phyloP scores from a whole-genome alignment of 495 filamentous ascomycete species.

The Schizothecium vesticola region DNA sequence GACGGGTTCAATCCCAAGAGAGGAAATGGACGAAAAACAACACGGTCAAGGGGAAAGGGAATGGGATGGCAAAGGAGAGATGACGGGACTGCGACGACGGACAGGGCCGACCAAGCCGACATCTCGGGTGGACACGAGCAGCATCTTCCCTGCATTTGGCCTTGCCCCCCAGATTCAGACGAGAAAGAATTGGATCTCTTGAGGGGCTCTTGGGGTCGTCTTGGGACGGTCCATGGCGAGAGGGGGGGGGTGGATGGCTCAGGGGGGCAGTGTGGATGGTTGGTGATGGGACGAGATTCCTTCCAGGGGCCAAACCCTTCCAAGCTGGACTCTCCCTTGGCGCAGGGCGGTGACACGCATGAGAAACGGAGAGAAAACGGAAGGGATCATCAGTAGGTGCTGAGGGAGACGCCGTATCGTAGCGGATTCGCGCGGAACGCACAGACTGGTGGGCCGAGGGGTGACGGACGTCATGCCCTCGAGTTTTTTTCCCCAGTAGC shows the following conservation, averaged over 20 bases:
- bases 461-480: not conserved
- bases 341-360: not conserved
- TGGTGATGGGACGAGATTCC: not conserved
- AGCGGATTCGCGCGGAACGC: not conserved
- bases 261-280: not conserved
- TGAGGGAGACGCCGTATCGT: not conserved
- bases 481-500: not conserved
- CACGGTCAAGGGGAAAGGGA: not conserved
- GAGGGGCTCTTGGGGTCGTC: not conserved
- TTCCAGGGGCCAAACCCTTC: not conserved
- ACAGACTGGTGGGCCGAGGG: not conserved
- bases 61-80: not conserved
- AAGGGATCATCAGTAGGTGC: not conserved
- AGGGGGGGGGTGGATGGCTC: not conserved
- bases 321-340: not conserved
- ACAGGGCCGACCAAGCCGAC: not conserved
- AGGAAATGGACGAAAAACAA: not conserved
- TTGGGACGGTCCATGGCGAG: not conserved
- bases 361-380: not conserved
- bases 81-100: not conserved
- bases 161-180: not conserved
- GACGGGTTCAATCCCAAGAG: not conserved
- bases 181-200: not conserved
- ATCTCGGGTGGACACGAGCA: constrained; percentile 1
- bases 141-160: not conserved